These are phyloP conservation scores for Cryptococcus maquisensis DNA, from an alignment of 1,284 basidiomycete species.

Conservation along the genomic window DNA sequence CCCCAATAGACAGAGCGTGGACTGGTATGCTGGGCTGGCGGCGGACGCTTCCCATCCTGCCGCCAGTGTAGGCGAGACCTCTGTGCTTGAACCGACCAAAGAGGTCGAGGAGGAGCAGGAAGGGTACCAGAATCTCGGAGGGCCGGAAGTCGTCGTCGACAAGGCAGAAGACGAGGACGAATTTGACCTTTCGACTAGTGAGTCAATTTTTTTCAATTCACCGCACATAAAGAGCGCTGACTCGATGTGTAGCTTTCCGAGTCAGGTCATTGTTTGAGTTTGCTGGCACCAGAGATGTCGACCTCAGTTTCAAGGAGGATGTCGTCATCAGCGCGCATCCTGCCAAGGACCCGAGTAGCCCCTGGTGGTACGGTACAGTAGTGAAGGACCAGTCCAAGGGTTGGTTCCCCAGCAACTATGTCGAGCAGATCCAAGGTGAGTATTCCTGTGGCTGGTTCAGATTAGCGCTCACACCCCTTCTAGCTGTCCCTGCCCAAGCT, in stretches of 20 bases:
- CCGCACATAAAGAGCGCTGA: slow-evolving; percentile 1
- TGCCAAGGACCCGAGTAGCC: slow-evolving; percentile 62
- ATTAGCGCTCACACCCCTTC: background rate
- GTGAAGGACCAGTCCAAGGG: slow-evolving; percentile 67
- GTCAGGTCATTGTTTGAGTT: slow-evolving; percentile 79
- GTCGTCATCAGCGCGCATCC: slow-evolving; percentile 74
- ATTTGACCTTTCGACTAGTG: slow-evolving; percentile 63
- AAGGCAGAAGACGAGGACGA: slow-evolving; percentile 63
- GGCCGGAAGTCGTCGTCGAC: slow-evolving; percentile 55
- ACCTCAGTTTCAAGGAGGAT: slow-evolving; percentile 81
- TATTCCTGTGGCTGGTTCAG: slow-evolving; percentile 8
- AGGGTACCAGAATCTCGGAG: slow-evolving; percentile 2
- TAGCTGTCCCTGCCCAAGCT: slow-evolving; percentile 64
- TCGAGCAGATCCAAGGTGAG: slow-evolving; percentile 68
- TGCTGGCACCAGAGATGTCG: slow-evolving; percentile 76
- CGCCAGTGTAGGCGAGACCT: slow-evolving; percentile 18
- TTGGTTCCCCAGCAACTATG: slow-evolving; percentile 88
- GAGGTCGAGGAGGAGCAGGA: slow-evolving; percentile 35
- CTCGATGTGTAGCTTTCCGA: slow-evolving; percentile 54
- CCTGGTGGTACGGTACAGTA: slow-evolving; percentile 89
- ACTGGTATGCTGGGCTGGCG: slow-evolving; percentile 87
- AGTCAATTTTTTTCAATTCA: slow-evolving; percentile 21
- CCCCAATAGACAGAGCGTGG: slow-evolving; percentile 72
- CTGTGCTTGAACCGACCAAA: slow-evolving; percentile 22
- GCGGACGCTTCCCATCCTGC: slow-evolving; percentile 57